These are phyloP conservation scores for Kwoniella newhampshirensis DNA, from an alignment of 768 basidiomycete species.

Conservation along the genomic window DNA sequence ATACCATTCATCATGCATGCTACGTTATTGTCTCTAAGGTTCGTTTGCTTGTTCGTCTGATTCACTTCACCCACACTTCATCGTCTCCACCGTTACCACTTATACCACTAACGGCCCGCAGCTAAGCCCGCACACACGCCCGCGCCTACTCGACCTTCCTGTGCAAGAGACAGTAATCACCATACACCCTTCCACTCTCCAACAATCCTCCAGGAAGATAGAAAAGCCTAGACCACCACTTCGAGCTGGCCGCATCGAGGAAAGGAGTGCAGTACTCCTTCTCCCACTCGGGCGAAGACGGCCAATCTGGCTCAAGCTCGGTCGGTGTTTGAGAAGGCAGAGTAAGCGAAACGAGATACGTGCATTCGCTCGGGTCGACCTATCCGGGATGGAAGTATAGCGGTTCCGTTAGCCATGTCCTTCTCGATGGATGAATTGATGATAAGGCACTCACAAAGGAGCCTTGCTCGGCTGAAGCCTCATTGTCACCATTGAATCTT, in stretches of 20 bases:
- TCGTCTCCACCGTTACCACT: not conserved
- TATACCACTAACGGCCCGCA: not conserved
- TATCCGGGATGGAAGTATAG: slow-evolving; percentile 45
- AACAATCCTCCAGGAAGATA: slow-evolving; percentile 75
- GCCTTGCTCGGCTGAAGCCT: slow-evolving; percentile 62
- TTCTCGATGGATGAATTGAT: too few species aligned
- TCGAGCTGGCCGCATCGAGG: slow-evolving; percentile 75
- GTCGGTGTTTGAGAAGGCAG: slow-evolving; percentile 67
- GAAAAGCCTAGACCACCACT: slow-evolving; percentile 69
- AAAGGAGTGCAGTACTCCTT: slow-evolving; percentile 76
- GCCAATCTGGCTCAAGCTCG: slow-evolving; percentile 74
- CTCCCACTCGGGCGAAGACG: slow-evolving; percentile 64
- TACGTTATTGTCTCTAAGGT: not conserved
- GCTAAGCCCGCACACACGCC: not conserved
- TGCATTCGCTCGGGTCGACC: slow-evolving; percentile 73
- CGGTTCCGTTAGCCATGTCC: too few species aligned
- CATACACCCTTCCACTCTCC: slow-evolving; percentile 71
- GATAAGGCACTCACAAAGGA: slow-evolving; percentile 70
- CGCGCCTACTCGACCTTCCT: slow-evolving; percentile 40
- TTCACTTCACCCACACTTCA: not conserved
- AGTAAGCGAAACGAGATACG: slow-evolving; percentile 87
- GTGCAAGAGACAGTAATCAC: slow-evolving; percentile 85
- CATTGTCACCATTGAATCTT: slow-evolving; percentile 79
- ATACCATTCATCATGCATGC: not conserved
- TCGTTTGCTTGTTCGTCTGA: not conserved